Conservation (phyloP, 495 filamentous ascomycete genomes). For the Hypoxylon trugodes region DNA sequence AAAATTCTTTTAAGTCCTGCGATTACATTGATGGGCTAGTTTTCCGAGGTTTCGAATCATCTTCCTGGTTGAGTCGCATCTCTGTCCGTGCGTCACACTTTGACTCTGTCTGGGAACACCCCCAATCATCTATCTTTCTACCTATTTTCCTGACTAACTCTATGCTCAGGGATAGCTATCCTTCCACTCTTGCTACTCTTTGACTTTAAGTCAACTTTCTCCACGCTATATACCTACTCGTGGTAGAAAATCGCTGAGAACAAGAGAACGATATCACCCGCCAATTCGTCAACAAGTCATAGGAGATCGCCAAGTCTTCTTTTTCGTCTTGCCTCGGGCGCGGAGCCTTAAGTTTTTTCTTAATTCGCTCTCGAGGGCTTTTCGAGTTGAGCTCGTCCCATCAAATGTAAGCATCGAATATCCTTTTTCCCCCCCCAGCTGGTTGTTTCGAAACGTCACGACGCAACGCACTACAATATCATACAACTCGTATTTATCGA, state of each 20-base stretch:
- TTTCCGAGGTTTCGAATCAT: slow-evolving; percentile 4
- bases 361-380: no score
- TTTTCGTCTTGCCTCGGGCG: background rate
- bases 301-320: background rate
- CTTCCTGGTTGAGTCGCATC: background rate
- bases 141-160: slow-evolving; percentile 13
- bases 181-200: slow-evolving; percentile 10
- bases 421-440: no score
- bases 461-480: no score
- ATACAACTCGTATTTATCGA: no score
- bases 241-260: no score
- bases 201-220: slow-evolving; percentile 17
- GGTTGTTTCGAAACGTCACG: no score
- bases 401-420: no score
- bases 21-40: background rate
- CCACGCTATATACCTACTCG: background rate
- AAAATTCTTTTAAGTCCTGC: slow-evolving; percentile 5
- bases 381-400: no score
- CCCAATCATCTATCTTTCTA: background rate
- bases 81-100: slow-evolving; percentile 15
- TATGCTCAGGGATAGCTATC: slow-evolving; percentile 12
- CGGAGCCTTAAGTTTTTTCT: background rate
- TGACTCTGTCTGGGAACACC: slow-evolving; percentile 8
- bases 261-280: no score
- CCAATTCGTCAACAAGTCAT: no score